phyloP scores from a whole-genome alignment of 2,329 filamentous ascomycete genomes.

The Alternaria consortialis region DNA sequence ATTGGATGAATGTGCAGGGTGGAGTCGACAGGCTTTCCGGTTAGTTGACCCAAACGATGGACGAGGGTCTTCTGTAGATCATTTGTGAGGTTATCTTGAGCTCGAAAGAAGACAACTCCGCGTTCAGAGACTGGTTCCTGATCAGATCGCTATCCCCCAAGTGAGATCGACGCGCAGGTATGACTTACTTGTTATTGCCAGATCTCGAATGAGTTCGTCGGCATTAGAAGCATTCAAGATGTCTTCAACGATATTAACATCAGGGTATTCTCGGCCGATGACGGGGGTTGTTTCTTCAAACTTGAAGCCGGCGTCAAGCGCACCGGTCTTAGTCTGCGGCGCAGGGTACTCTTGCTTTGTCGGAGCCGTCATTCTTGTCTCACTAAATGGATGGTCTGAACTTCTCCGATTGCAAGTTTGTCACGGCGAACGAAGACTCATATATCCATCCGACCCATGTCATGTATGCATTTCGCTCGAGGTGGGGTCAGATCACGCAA shows the following conservation, averaged over 20 bases:
- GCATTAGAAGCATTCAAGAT: slow-evolving; percentile 70
- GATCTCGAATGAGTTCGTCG: slow-evolving; percentile 70
- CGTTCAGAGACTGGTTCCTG: slow-evolving; percentile 52
- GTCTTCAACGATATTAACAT: slow-evolving; percentile 64
- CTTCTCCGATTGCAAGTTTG: no score
- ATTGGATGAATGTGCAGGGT: slow-evolving; percentile 69
- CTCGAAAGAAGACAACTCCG: slow-evolving; percentile 64
- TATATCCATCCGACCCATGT: not conserved
- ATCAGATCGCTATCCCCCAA: not conserved
- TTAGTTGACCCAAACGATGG: slow-evolving; percentile 61
- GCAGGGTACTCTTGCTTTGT: slow-evolving; percentile 1
- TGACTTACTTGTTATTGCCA: slow-evolving; percentile 57
- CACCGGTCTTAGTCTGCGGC: slow-evolving; percentile 23
- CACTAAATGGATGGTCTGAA: no score
- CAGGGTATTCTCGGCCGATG: slow-evolving; percentile 70
- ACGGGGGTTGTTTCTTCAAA: slow-evolving; percentile 65
- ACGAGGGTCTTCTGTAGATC: slow-evolving; percentile 61
- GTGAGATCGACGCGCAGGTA: not conserved
- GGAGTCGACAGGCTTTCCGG: slow-evolving; percentile 58
- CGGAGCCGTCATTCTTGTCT: no score
- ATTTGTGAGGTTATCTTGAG: slow-evolving; percentile 59
- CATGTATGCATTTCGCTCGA: not conserved
- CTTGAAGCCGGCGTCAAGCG: slow-evolving; percentile 21
- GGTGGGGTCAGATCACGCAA: not conserved
- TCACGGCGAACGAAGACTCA: not conserved